phyloP scores from a whole-genome alignment of 1,139 yeast species.

The Blastobotrys elegans region DNA sequence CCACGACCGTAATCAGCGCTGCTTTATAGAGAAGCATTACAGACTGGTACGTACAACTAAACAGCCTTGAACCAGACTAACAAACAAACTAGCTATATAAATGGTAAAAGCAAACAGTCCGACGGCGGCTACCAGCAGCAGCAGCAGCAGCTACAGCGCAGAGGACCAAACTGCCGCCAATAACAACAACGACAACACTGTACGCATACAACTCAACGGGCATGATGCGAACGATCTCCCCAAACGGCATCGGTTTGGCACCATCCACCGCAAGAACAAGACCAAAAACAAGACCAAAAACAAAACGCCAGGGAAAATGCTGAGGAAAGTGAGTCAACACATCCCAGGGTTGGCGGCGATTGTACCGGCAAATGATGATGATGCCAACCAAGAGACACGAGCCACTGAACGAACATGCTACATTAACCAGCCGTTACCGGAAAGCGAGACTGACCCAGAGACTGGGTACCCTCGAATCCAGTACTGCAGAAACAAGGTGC shows the following conservation, averaged over 20 bases:
- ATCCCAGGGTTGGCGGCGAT: conserved; percentile 22
- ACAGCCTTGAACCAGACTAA: too few species aligned
- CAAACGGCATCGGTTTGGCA: conserved; percentile 16
- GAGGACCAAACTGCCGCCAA: neutral
- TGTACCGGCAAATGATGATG: conserved; percentile 14
- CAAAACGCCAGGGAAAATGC: conserved; percentile 6
- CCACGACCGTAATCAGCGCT: too few species aligned
- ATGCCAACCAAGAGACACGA: neutral
- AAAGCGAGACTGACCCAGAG: conserved; percentile 50
- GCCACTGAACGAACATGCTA: conserved; percentile 17
- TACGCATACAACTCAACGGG: neutral
- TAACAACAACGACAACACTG: neutral
- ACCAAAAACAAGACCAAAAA: neutral
- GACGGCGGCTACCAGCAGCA: neutral
- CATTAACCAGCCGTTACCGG: conserved; percentile 56
- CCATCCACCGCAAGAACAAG: conserved; percentile 12
- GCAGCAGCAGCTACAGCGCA: neutral
- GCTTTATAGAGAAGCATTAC: too few species aligned
- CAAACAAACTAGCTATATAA: too few species aligned
- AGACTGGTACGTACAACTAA: too few species aligned
- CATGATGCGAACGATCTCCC: neutral
- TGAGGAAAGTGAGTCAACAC: conserved; percentile 21
- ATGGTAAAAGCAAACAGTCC: too few species aligned
- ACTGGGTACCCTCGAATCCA: conserved; percentile 35
- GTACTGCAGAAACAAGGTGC: conserved; percentile 78